Base-by-base conservation (phyloP, 176 grass and related monocot genomes). In the Oropetium thomaeum region DNA sequence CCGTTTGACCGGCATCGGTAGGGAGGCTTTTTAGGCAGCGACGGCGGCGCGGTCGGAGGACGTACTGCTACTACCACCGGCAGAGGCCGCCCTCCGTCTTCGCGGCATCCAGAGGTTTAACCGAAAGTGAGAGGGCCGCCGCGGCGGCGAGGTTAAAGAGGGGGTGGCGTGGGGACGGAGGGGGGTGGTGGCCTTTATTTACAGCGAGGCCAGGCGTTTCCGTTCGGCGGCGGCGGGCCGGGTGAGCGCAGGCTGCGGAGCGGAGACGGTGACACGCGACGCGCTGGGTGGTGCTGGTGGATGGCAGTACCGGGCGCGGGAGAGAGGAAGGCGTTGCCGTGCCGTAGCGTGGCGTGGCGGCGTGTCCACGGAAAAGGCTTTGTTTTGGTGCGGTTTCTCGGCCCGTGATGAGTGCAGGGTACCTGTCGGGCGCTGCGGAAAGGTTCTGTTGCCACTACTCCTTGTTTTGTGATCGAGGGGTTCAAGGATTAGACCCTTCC, bases 1-100 rank as follows among this genome's bases (percentile, higher is more conserved):
- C 80, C 86, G 86, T 77, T 89, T 89, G 62, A 67, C 83, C 84
- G 78, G 80, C 89, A 92, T 92, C 77, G 76, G 33, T 31, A 28
- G 62, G 51, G 51, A 54, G n/a, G 45, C 3, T 20, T n/a, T n/a
- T n/a, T 49, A 49, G 45, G 59, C n/a, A 19, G 47, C 7, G 19
- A 6, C 54, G 13, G 71, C 34, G 69, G 57, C 55, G 67, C 33
- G 65, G 26, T 0, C 31, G 16, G 16, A 42, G 63, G 38, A 26
- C n/a, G n/a, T n/a, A n/a, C 55, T 59, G 2, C 11, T 5, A 40
- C 7, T 15, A 38, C 13, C 14, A 45, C 15, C 44, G 16, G 45
- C 45, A 49, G 45, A 45, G 78, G 79, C 79, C 73, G 13, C 4
- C 12, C 55, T 26, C 59, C 59, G 79, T 9, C 55, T 26, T 49